Percentiles rank a stretch among this genome's conserved stretches.
Evolutionary conservation across 192 early-diverging fungal species (phyloP).

Genomic region (Pilaira anomala): DNA sequence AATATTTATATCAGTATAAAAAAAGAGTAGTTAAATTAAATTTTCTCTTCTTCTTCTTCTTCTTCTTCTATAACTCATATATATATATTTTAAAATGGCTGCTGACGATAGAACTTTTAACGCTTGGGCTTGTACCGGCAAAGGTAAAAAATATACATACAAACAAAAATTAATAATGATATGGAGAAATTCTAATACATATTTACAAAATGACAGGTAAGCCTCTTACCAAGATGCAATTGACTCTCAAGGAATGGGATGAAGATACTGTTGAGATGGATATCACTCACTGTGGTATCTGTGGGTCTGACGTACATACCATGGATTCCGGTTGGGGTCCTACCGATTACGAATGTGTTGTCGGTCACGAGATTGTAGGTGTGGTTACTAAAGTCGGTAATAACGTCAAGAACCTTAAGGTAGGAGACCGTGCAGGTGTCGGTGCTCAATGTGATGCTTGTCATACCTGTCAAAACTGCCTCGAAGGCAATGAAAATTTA

Average conservation of each 20-base stretch:
- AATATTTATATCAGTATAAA: background rate
- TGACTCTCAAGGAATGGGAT: conserved; percentile 30
- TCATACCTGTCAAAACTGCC: conserved; percentile 39
- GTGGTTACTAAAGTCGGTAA: conserved; percentile 35
- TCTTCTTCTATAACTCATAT: background rate
- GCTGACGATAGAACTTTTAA: conserved; percentile 12
- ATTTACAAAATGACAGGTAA: conserved; percentile 5
- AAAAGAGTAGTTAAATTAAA: too few species aligned
- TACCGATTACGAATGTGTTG: conserved; percentile 39
- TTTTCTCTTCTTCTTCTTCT: background rate
- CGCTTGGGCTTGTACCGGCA: conserved; percentile 28
- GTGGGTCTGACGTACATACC: conserved; percentile 72
- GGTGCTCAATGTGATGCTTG: conserved; percentile 64
- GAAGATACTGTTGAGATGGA: conserved; percentile 47
- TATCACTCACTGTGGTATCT: conserved; percentile 66
- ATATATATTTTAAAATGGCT: background rate
- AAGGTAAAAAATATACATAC: conserved; percentile 17
- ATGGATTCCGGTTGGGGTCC: conserved; percentile 41
- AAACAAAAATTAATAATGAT: background rate
- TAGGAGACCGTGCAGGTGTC: conserved; percentile 50
- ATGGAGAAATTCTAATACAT: background rate
- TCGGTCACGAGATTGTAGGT: conserved; percentile 55
- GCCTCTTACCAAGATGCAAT: conserved; percentile 22
- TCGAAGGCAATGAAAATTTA: conserved; percentile 29
- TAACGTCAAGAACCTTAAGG: conserved; percentile 32